Conservation (phyloP, 257 asterid species). For the Solanum rostratum region DNA sequence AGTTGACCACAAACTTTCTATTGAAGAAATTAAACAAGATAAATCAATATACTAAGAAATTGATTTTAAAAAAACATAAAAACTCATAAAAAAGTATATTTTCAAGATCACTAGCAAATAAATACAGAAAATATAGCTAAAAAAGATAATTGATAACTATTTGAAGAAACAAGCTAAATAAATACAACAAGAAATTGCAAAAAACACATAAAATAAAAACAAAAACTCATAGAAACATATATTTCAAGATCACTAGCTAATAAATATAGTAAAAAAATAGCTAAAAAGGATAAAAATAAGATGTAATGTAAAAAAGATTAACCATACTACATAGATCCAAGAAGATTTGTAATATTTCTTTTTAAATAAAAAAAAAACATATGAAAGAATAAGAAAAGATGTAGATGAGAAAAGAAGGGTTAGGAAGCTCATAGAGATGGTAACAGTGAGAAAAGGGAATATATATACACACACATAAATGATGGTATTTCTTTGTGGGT, state of each 20-base stretch:
- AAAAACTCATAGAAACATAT: neutral
- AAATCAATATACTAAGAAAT: neutral
- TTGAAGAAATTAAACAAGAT: neutral
- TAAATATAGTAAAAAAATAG: neutral
- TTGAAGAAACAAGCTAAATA: neutral
- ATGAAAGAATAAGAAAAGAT: neutral
- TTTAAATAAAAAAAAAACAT: too few species aligned
- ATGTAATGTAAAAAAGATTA: neutral
- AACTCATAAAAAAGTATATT: neutral
- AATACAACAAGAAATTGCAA: neutral
- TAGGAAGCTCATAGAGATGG: conserved; percentile 3
- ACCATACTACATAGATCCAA: neutral
- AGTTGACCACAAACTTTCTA: neutral
- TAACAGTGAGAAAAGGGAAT: neutral
- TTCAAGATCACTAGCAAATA: neutral
- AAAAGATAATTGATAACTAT: neutral
- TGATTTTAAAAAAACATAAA: neutral
- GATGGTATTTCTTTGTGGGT: neutral
- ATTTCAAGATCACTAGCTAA: neutral
- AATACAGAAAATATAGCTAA: neutral
- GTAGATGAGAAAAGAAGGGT: neutral
- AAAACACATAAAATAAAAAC: neutral
- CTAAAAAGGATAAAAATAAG: neutral
- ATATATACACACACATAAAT: neutral
- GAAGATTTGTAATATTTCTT: neutral